phyloP scores from a whole-genome alignment of 768 basidiomycete species.

The Rhizopogon salebrosus region DNA sequence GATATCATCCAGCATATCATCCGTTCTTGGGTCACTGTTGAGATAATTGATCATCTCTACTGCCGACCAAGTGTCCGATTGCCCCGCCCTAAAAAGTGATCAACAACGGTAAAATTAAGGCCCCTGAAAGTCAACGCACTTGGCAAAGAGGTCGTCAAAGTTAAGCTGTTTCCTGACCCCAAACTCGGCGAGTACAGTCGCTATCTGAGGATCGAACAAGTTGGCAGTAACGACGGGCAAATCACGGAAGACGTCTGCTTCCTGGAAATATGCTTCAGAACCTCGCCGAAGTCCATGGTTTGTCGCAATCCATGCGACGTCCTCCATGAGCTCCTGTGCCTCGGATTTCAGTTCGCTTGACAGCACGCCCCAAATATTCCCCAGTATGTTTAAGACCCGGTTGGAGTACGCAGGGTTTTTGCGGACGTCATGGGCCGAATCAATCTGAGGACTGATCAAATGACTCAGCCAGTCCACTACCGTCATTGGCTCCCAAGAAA shows the following conservation, averaged over 20 bases:
- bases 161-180: conserved; percentile 82
- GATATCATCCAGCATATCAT: conserved; percentile 30
- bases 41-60: conserved; percentile 79
- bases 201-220: conserved; percentile 46
- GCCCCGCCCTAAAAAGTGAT: conserved; percentile 53
- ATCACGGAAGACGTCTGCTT: conserved; percentile 86
- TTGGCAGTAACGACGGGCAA: conserved; percentile 62
- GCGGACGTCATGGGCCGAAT: conserved; percentile 53
- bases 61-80: conserved; percentile 79
- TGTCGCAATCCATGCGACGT: conserved; percentile 65
- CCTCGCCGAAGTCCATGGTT: conserved; percentile 67
- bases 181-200: conserved; percentile 55
- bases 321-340: conserved; percentile 43
- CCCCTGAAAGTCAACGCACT: conserved; percentile 35
- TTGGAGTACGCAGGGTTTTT: conserved; percentile 69
- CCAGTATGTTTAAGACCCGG: conserved; percentile 52
- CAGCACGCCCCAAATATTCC: conserved; percentile 54
- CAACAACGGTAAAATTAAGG: neutral
- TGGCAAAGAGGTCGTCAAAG: conserved; percentile 77
- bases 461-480: conserved; percentile 67
- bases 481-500: conserved; percentile 74
- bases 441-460: conserved; percentile 43
- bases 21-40: conserved; percentile 39
- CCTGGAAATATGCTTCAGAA: conserved; percentile 72
- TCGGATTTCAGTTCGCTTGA: conserved; percentile 40